Evolutionary conservation across 1,284 basidiomycete species (phyloP), one percentile per base, ranked within the genome.

Genomic region (Rhodotorula mucilaginosa): DNA sequence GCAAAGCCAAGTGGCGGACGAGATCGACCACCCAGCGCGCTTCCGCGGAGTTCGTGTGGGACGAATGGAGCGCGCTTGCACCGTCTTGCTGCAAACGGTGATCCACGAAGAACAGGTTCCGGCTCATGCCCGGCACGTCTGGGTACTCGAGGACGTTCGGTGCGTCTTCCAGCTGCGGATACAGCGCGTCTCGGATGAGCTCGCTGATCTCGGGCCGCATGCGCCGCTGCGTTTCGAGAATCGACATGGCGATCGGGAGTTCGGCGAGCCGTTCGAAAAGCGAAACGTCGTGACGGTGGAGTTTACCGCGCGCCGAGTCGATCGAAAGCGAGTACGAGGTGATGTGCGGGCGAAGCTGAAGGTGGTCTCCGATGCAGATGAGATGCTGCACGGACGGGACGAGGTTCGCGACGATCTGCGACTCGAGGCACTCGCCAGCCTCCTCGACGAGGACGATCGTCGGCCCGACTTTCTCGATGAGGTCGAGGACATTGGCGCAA

Each of bases 31-130:
- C 88, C 87, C 46, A 34, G n/a, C 82, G 69, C 67, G 88, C 89
- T 84, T 91, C 90, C 67, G 85, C 88, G 13, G 78, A 79, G 73
- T 91, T 91, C 78, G 83, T 86, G 75, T 88, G 90, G 68, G 86
- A 87, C 0, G 84, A 83, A 0, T 85, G 84, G 48, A 90, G 88
- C 19, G 87, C 86, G 13, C 76, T 80, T 7, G 83, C 85, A 1
- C 82, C 84, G 47, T 83, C 85, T 78, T 90, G 88, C 58, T 76
- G 79, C 77, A 89, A 82, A 7, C 75, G 79, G 74, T 90, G 88
- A 5, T 83, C 82, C 67, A 88, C 77, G 80, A 89, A 89, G 79
- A 86, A 88, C 0, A 89, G 80, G 67, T 88, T 84, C 74, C 85
- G 84, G 1, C 79, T 77, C 79, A 90, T 83, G 0, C 88, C 89